Evolutionary conservation across 1,284 basidiomycete species (phyloP).

Genomic region (Hemileia vastatrix): DNA sequence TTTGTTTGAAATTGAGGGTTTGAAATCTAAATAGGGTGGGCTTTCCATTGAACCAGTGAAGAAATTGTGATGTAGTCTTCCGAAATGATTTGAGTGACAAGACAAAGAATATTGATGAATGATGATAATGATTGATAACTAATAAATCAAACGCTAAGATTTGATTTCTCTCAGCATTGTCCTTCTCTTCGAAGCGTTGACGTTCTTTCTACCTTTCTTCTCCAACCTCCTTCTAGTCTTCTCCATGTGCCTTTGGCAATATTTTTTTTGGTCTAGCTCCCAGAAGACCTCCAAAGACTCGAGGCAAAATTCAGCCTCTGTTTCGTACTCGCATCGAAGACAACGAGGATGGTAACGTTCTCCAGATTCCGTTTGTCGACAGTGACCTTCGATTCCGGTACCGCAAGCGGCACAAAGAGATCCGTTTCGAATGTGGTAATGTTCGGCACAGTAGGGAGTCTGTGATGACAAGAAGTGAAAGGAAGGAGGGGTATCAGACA

Average conservation of each 20-base stretch:
- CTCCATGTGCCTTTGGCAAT: conserved; percentile 32
- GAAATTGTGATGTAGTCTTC: too few relatives aligned
- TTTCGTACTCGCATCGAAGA: conserved; percentile 31
- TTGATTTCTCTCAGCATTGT: too few relatives aligned
- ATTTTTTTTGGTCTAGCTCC: conserved; percentile 26
- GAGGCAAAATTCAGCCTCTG: conserved; percentile 12
- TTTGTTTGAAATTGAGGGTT: too few relatives aligned
- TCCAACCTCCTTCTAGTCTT: conserved; percentile 25
- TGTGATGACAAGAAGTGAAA: not conserved
- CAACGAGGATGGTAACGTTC: conserved; percentile 33
- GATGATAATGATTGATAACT: too few relatives aligned
- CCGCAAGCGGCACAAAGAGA: conserved; percentile 32
- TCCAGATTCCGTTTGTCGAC: conserved; percentile 34
- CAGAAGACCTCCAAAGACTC: conserved; percentile 29
- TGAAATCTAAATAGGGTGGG: too few relatives aligned
- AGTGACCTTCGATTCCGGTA: conserved; percentile 34
- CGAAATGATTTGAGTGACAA: too few relatives aligned
- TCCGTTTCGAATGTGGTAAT: conserved; percentile 33
- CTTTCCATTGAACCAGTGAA: too few relatives aligned
- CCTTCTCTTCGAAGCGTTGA: conserved; percentile 28
- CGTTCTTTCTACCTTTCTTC: conserved; percentile 24
- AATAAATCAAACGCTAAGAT: too few relatives aligned
- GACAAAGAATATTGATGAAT: too few relatives aligned
- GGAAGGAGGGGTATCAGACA: not conserved
- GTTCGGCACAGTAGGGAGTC: conserved; percentile 31